Evolutionary conservation across 78 protist species (phyloP).

Genomic region (Monocercomonoides exilis): DNA sequence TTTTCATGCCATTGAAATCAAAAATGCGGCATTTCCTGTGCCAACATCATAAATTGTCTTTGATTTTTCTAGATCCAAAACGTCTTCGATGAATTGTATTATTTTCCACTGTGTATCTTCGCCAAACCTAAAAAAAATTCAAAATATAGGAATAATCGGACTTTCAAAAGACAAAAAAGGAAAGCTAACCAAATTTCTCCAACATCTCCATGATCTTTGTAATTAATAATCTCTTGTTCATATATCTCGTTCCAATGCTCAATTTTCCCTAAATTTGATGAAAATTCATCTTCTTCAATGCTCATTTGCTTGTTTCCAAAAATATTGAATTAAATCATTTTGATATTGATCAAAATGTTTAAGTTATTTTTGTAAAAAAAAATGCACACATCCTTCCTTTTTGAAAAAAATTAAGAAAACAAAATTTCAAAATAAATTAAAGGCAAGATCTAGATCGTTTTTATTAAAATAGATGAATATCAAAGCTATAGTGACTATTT

Average conservation of each 20-base stretch:
- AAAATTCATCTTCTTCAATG: too few relatives aligned
- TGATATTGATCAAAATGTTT: too few relatives aligned
- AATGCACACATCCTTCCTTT: too few relatives aligned
- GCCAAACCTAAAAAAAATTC: background rate
- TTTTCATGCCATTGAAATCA: background rate
- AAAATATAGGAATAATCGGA: too few relatives aligned
- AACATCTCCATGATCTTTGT: background rate
- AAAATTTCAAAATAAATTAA: too few relatives aligned
- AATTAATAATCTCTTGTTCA: background rate
- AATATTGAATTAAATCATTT: too few relatives aligned
- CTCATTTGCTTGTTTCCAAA: too few relatives aligned
- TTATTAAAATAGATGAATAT: too few relatives aligned
- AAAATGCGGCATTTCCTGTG: background rate
- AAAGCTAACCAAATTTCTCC: background rate
- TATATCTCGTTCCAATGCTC: background rate
- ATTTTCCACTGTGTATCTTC: background rate
- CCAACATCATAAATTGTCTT: background rate
- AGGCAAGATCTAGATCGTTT: too few relatives aligned
- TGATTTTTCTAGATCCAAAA: background rate
- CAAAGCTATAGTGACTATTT: too few relatives aligned
- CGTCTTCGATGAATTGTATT: background rate
- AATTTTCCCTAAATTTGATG: background rate
- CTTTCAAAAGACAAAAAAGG: background rate
- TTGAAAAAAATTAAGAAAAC: too few relatives aligned
- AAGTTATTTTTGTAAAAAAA: too few relatives aligned